Conservation (phyloP, 495 filamentous ascomycete species). For the Tirmania nivea region DNA sequence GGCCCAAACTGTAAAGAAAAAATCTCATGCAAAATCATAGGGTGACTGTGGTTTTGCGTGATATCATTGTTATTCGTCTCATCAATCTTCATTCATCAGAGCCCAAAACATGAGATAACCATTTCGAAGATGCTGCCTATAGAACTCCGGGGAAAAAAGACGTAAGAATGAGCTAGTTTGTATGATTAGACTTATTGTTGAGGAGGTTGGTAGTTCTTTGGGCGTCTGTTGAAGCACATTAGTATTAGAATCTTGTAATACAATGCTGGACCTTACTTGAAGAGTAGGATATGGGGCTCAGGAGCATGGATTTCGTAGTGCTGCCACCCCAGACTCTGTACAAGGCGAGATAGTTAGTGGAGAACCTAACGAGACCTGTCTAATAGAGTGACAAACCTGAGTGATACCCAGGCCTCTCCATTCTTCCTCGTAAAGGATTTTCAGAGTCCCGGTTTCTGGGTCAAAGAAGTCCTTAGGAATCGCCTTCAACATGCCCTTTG, state of each 20-base stretch:
- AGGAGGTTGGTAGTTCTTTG: constrained; percentile 17
- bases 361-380: background rate
- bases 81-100: background rate
- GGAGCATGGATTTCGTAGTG: constrained; percentile 98
- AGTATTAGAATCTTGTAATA: background rate
- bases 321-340: constrained; percentile 92
- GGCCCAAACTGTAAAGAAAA: too few relatives aligned
- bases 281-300: constrained; percentile 90
- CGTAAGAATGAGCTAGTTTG: background rate
- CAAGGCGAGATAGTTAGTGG: background rate
- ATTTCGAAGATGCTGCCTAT: background rate
- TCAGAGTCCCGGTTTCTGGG: constrained; percentile 68
- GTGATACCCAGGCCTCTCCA: constrained; percentile 94
- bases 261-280: constrained; percentile 48
- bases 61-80: background rate
- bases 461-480: constrained; percentile 96
- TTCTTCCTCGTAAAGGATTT: constrained; percentile 93
- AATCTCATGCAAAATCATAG: too few relatives aligned
- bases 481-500: constrained; percentile 90
- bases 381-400: constrained; percentile 36
- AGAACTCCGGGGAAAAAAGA: background rate
- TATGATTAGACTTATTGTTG: background rate
- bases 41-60: too few relatives aligned
- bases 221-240: constrained; percentile 8
- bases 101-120: background rate